Base-by-base conservation (phyloP, 2,329 filamentous ascomycete genomes). In the Fusarium marasasianum region DNA sequence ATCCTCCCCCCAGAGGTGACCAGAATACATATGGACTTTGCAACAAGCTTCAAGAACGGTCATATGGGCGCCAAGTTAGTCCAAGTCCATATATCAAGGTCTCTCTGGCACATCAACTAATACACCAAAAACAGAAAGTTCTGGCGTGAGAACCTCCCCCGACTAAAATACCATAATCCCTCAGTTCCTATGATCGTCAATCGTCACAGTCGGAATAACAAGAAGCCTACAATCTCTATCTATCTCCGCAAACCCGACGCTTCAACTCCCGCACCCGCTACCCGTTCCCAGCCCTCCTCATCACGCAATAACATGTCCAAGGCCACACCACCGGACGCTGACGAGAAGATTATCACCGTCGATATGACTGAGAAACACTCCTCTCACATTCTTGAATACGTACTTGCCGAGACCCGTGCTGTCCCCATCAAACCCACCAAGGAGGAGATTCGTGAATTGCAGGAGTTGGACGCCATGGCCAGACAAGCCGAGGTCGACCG, bases 121-220 rank as follows among this genome's bases (percentile, higher is more conserved):
- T 60, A 59, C 51, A 22, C 18, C 53, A 31, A 44, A 47, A 37
- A 68, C 74, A 97, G 95, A 79, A 94, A 94, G 85, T 98, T 99
- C 88, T 98, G 94, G 94, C 91, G 89, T 73, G 87, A 91, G 69
- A 92, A 91, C 81, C 91, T 98, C 54, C 94, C 94, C 29, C 91
- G 94, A 65, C 87, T 99, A 76, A 98, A 99, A 87, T 99, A 92
- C 86, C 93, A 97, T 87, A 99, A 99, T 82, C 96, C 96, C 2
- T 85, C 91, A 18, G 83, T 98, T 51, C 90, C 92, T 48, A 97
- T 98, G 89, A 91, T 93, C 67, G 90, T 98, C 78, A 92, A 92
- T 82, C 92, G 93, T 67, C 91, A 89, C 72, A 78, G 81, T 43
- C 84, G 91, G 50, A 86, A 90, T 75, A 81, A 85, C 9, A 86